phyloP scores from a whole-genome alignment of 2,329 filamentous ascomycete species.

The Emmonsia crescens region DNA sequence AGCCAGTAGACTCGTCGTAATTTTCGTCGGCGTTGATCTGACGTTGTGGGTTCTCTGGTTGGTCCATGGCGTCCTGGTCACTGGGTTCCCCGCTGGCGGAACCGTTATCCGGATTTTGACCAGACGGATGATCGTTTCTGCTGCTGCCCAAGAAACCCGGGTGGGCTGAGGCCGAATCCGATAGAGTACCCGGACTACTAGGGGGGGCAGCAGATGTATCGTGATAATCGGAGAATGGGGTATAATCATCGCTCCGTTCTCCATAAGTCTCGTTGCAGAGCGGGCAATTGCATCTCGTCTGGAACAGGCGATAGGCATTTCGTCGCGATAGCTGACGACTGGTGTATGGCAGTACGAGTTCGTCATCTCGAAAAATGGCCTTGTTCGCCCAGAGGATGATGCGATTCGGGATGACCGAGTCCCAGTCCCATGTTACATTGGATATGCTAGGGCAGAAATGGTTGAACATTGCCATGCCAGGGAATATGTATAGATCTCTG shows the following conservation, averaged over 20 bases:
- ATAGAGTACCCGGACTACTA: background rate
- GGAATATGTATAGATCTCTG: constrained; percentile 22
- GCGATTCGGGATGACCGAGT: constrained; percentile 20
- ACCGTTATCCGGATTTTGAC: background rate
- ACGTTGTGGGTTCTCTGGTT: background rate
- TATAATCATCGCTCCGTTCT: background rate
- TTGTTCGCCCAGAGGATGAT: constrained; percentile 20
- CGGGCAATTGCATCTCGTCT: constrained; percentile 2
- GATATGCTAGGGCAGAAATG: constrained; percentile 14
- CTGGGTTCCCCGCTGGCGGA: background rate
- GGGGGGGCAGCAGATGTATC: too few species aligned
- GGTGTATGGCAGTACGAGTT: constrained; percentile 16
- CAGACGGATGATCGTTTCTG: too few species aligned
- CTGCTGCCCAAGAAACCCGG: too few species aligned
- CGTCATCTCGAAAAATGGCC: constrained; percentile 17
- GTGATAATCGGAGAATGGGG: background rate
- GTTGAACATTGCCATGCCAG: constrained; percentile 25
- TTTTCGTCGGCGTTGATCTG: background rate
- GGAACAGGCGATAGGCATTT: constrained; percentile 8
- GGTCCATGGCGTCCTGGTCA: background rate
- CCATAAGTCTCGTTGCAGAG: background rate
- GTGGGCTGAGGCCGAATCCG: background rate
- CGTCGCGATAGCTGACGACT: constrained; percentile 1
- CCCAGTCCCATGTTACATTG: constrained; percentile 24
- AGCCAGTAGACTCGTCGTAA: constrained; percentile 1